These are phyloP conservation scores for Leccinum fuscescens DNA, from an alignment of 1,284 basidiomycete genomes.

Conservation along the genomic window DNA sequence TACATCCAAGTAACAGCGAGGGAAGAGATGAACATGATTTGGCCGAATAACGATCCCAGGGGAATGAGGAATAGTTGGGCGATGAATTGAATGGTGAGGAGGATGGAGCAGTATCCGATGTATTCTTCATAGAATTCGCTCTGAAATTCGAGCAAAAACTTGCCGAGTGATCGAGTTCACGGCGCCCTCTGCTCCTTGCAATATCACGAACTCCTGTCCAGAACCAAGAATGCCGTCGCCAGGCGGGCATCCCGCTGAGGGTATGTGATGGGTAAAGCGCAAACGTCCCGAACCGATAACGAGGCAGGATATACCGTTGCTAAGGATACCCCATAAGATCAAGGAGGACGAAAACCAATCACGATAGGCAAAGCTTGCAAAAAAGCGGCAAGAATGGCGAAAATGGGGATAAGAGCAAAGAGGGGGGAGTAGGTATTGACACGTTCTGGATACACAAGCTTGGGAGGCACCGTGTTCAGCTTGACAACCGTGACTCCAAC, in stretches of 20 bases:
- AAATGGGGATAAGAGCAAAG: conserved; percentile 21
- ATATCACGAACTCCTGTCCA: conserved; percentile 15
- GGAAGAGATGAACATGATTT: conserved; percentile 28
- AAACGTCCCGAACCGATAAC: conserved; percentile 26
- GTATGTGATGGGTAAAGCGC: conserved; percentile 21
- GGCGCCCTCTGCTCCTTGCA: conserved; percentile 25
- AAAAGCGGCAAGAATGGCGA: conserved; percentile 19
- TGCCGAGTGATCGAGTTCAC: conserved; percentile 28
- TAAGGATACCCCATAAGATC: conserved; percentile 31
- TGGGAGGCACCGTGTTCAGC: conserved; percentile 13
- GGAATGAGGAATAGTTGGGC: conserved; percentile 23
- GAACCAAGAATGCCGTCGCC: conserved; percentile 26
- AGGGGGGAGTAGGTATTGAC: conserved; percentile 11
- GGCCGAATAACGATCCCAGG: conserved; percentile 27
- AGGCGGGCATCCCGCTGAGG: conserved; percentile 18
- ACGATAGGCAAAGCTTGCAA: conserved; percentile 16
- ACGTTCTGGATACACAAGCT: conserved; percentile 7
- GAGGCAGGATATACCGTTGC: conserved; percentile 27
- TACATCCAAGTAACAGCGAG: conserved; percentile 29
- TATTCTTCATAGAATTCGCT: conserved; percentile 12
- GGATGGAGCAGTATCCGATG: conserved; percentile 22
- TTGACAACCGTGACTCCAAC: conserved; percentile 23
- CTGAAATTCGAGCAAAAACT: conserved; percentile 22
- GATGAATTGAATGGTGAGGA: conserved; percentile 29
- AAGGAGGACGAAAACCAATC: conserved; percentile 30